Evolutionary conservation across 805 yeast genomes (phyloP), one percentile per base, ranked within the genome.

Genomic region (Nakazawaea holstii): DNA sequence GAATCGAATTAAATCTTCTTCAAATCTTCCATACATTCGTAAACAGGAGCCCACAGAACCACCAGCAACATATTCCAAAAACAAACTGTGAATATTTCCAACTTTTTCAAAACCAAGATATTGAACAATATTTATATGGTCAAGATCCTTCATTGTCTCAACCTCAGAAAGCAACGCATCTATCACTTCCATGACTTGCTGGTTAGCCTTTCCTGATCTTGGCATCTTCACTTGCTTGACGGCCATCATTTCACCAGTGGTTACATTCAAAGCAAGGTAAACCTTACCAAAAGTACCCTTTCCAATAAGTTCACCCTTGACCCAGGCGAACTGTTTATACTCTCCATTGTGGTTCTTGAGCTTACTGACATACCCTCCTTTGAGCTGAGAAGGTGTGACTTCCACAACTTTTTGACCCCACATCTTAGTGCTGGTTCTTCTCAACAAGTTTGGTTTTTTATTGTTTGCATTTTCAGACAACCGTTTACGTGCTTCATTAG

Each of bases 231-330:
- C 97, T 65, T 94, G 99, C 60, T 94, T 94, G 2, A 94, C 99
- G 0, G 99, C 99, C 69, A 94, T 85, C 96, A 94, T 90, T 59
- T 94, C 99, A 46, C 98, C 98, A 0, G 96, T 89, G 1, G 98
- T 94, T 14, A 90, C 91, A 64, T 94, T 94, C 59, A 94, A 73
- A 1, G 96, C 97, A 48, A 94, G 71, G 59, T 76, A 92, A 1
- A 94, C 99, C 33, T 87, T 83, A 8, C 99, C 99, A 70, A 91
- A 94, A 1, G 97, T 91, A 0, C 99, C 99, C 49, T 88, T 80
- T 0, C 99, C 99, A 49, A 94, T 89, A 52, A 94, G 72, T 59
- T 91, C 97, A 73, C 99, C 99, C 60, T 89, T 89, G 43, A 95
- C 85, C 99, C 99, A 94, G 0, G 95, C 95, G 68, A 90, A 92